phyloP scores from a whole-genome alignment of 139 green algal genomes.

The Microglena sp. region DNA sequence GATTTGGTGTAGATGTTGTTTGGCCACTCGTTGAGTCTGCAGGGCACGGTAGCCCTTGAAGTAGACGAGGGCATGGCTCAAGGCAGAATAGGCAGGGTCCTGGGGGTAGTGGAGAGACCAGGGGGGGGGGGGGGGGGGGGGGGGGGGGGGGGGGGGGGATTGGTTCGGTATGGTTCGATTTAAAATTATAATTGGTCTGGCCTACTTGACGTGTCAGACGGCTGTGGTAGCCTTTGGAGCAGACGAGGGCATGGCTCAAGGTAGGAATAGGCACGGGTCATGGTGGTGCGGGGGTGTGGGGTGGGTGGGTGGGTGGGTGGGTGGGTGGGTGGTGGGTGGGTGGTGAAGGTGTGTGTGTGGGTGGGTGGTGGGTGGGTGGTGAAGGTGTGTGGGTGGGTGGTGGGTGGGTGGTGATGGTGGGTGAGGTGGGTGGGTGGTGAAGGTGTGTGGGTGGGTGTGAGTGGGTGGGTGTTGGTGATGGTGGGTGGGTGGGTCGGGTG shows the following conservation, averaged over 20 bases:
- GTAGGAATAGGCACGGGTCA: background rate
- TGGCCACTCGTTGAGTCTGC: constrained; percentile 84
- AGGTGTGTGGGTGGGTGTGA: too few relatives aligned
- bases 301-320: too few relatives aligned
- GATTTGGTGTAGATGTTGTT: constrained; percentile 77
- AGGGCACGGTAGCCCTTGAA: constrained; percentile 69
- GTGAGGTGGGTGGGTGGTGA: too few relatives aligned
- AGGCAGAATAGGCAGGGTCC: constrained; percentile 59
- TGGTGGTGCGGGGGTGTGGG: background rate
- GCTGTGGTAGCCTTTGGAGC: constrained; percentile 81
- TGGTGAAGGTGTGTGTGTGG: too few relatives aligned
- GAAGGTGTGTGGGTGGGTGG: background rate
- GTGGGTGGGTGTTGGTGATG: too few relatives aligned
- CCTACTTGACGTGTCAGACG: too few relatives aligned
- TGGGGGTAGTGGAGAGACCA: constrained; percentile 15
- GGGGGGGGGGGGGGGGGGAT: too few relatives aligned
- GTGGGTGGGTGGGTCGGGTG: too few relatives aligned
- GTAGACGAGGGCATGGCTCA: constrained; percentile 73
- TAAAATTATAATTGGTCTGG: too few relatives aligned
- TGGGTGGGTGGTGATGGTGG: background rate
- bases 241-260: constrained; percentile 67
- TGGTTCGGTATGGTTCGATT: too few relatives aligned
- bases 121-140: too few relatives aligned
- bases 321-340: too few relatives aligned
- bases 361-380: background rate